phyloP scores from a whole-genome alignment of 2,329 filamentous ascomycete genomes.

The Fusarium sp. region DNA sequence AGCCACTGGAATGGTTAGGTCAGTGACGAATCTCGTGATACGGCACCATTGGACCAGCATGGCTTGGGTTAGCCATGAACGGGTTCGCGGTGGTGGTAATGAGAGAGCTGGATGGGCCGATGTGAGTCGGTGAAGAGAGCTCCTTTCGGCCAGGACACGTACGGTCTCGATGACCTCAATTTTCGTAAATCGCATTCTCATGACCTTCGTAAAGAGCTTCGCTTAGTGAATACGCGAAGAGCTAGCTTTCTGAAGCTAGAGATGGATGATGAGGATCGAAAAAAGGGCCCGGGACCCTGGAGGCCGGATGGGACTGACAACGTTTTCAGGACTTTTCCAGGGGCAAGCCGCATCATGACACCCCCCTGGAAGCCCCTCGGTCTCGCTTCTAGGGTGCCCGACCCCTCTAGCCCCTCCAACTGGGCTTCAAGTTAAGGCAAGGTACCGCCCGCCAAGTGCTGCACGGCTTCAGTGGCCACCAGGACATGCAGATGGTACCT shows the following conservation, averaged over 20 bases:
- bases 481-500: conserved; percentile 29
- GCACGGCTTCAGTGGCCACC: conserved; percentile 13
- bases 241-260: neutral
- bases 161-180: neutral
- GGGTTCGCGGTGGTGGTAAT: conserved; percentile 2
- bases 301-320: conserved; percentile 1
- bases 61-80: conserved; percentile 5
- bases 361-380: conserved; percentile 5
- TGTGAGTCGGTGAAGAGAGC: neutral
- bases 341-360: conserved; percentile 8
- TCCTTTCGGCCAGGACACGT: conserved; percentile 1
- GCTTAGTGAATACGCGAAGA: conserved; percentile 19
- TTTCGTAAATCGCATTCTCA: conserved; percentile 12
- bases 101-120: neutral
- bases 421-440: conserved; percentile 26
- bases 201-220: conserved; percentile 7
- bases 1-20: conserved; percentile 35
- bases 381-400: neutral
- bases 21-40: conserved; percentile 14
- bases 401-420: conserved; percentile 8
- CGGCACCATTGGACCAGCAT: conserved; percentile 1
- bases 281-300: conserved; percentile 7
- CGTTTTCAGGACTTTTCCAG: conserved; percentile 7
- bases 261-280: conserved; percentile 9
- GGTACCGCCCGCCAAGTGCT: conserved; percentile 27